Base-by-base conservation (phyloP, 768 basidiomycete species). In the Pisolithus tinctorius region DNA sequence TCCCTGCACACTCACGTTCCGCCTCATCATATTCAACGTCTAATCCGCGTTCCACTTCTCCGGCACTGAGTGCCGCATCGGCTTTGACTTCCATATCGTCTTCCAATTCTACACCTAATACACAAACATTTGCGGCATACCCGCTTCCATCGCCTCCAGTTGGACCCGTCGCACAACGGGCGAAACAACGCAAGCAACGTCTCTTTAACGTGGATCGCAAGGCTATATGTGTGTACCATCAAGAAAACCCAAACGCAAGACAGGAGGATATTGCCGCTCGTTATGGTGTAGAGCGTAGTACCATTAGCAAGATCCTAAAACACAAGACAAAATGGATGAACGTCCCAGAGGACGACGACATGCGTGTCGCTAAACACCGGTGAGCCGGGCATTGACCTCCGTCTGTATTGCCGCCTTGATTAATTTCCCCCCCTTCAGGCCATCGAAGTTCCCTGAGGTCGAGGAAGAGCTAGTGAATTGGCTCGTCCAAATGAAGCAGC, bases 301-400 rank as follows among this genome's bases (percentile, higher is more conserved):
- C 92, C n/a, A 85, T 94, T 66, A 88, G 86, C 69, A 93, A 94
- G 71, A 93, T 92, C 55, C 75, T 93, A 57, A 93, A 93, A 67
- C 72, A 86, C 61, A 90, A 87, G 68, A 74, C 76, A n/a, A 80
- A 82, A 56, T 94, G 90, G 91, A 71, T 93, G 62, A 82, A 77
- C 57, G 75, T 86, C 38, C 74, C 77, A 13, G 77, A 77, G 50
- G 77, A 82, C 60, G 78, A 79, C 52, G 75, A 73, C 52, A 71
- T 79, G 54, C 75, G 76, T 47, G 73, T 81, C 52, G 76, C 83
- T n/a, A 86, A 86, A 63, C 80, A 86, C 63, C 77, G 88, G 87
- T 85, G 65, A 60, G 64, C 37, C 6, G 17, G 23, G 40, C 42
- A 49, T 10, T 44, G 8, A 29, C 20, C 30, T 64, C 53, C 31